phyloP scores from a whole-genome alignment of 2,329 filamentous ascomycete genomes.

The Neopestalotiopsis rosae region DNA sequence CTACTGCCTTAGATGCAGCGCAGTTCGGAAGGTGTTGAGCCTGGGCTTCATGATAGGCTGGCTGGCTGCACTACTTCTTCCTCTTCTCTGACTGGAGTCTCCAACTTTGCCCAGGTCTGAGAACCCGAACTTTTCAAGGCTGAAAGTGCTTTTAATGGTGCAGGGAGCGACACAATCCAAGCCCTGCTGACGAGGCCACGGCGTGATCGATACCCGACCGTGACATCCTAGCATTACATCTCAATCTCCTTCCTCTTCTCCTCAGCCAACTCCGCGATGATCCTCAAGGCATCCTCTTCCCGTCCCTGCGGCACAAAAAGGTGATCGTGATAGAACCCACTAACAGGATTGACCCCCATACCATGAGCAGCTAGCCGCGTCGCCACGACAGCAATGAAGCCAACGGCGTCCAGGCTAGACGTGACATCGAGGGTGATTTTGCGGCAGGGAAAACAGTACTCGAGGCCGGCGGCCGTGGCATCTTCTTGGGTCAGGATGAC shows the following conservation, averaged over 20 bases:
- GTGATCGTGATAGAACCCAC: constrained; percentile 6
- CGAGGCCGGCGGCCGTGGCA: background rate
- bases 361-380: background rate
- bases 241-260: background rate
- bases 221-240: too few species aligned
- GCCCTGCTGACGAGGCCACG: too few species aligned
- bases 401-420: constrained; percentile 4
- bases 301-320: background rate
- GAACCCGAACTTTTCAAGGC: too few species aligned
- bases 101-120: too few species aligned
- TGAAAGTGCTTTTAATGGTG: too few species aligned
- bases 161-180: too few species aligned
- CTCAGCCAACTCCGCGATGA: background rate
- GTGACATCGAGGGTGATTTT: constrained; percentile 7
- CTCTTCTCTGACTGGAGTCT: too few species aligned
- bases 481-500: constrained; percentile 5
- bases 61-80: too few species aligned
- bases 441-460: constrained; percentile 5
- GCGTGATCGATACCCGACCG: too few species aligned
- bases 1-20: too few species aligned
- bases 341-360: constrained; percentile 2
- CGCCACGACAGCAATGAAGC: background rate
- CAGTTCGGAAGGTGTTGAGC: too few species aligned
- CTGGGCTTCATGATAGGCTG: too few species aligned
- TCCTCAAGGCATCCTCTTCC: background rate